These are phyloP conservation scores for Diophrys appendiculata DNA, from an alignment of 73 alveolate species.

Conservation along the genomic window DNA sequence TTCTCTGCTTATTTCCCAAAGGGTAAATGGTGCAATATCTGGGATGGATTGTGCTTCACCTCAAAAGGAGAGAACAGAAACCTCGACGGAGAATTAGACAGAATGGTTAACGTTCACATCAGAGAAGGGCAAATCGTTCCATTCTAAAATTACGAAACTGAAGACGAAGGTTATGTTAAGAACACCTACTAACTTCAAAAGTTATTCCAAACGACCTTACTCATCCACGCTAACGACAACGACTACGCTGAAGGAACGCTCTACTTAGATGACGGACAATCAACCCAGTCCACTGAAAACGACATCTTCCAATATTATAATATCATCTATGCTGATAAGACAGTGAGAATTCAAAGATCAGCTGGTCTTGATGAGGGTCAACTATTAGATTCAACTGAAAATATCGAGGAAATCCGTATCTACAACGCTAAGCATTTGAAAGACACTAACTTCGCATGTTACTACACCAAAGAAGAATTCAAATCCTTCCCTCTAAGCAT, in stretches of 20 bases:
- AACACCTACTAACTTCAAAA: not conserved
- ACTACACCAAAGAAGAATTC: not conserved
- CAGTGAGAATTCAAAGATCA: not conserved
- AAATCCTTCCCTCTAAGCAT: not conserved
- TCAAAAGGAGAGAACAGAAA: not conserved
- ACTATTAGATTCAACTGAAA: conserved; percentile 4
- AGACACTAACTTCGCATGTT: conserved; percentile 17
- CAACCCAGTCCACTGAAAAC: not conserved
- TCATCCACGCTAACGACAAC: conserved; percentile 11
- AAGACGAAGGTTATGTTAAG: not conserved
- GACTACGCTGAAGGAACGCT: conserved; percentile 20
- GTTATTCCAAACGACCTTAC: not conserved
- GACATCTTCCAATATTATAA: conserved; percentile 13
- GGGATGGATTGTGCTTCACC: conserved; percentile 2
- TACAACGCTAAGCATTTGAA: not conserved
- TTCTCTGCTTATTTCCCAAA: conserved; percentile 57
- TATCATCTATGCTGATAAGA: conserved; percentile 11
- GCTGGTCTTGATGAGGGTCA: conserved; percentile 27
- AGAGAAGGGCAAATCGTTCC: conserved; percentile 31
- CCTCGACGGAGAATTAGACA: not conserved
- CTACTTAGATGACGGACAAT: conserved; percentile 34
- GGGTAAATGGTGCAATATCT: conserved; percentile 43
- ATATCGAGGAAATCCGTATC: conserved; percentile 2
- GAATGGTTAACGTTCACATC: conserved; percentile 8
- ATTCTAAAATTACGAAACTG: conserved; percentile 6